A percentile compares a stretch with the other conserved stretches of the same genome.
These are phyloP conservation scores for Alternaria brassicae DNA, from an alignment of 2,329 filamentous ascomycete species.

Conservation along the genomic window DNA sequence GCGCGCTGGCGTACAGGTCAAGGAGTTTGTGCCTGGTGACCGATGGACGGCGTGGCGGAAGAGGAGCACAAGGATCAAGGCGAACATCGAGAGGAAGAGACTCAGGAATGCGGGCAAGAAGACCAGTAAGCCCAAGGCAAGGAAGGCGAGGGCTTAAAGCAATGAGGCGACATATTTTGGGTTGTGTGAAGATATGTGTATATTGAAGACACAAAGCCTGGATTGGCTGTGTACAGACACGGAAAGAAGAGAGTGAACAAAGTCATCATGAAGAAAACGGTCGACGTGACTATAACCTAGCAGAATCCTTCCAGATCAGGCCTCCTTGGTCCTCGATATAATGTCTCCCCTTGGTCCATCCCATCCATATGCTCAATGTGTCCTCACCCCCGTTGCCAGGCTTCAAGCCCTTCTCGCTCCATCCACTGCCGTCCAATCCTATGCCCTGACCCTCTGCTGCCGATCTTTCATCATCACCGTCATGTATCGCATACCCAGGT, in stretches of 20 bases:
- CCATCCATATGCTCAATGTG: constrained; percentile 73
- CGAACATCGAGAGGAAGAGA: constrained; percentile 63
- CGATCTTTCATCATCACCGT: constrained; percentile 51
- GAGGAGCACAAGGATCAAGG: constrained; percentile 59
- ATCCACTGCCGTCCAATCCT: constrained; percentile 72
- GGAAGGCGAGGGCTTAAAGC: constrained; percentile 26
- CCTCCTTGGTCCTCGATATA: constrained; percentile 63
- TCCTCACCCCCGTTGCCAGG: constrained; percentile 78
- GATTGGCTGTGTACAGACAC: not conserved
- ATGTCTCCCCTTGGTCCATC: constrained; percentile 75
- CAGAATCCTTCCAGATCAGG: constrained; percentile 55
- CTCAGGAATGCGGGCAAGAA: constrained; percentile 56
- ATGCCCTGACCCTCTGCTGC: constrained; percentile 66
- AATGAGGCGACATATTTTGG: not conserved
- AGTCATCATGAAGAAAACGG: not conserved
- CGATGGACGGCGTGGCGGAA: constrained; percentile 72
- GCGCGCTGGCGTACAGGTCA: constrained; percentile 64
- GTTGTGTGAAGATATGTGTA: constrained; percentile 8
- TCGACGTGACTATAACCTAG: constrained; percentile 29
- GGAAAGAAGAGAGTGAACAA: not conserved
- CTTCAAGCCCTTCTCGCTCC: constrained; percentile 64
- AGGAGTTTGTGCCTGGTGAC: constrained; percentile 64
- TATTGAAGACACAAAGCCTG: not conserved
- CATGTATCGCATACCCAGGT: constrained; percentile 69
- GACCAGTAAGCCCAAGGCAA: constrained; percentile 40